Base-by-base conservation (phyloP, 768 basidiomycete species). In the Rhizopogon vesiculosus region DNA sequence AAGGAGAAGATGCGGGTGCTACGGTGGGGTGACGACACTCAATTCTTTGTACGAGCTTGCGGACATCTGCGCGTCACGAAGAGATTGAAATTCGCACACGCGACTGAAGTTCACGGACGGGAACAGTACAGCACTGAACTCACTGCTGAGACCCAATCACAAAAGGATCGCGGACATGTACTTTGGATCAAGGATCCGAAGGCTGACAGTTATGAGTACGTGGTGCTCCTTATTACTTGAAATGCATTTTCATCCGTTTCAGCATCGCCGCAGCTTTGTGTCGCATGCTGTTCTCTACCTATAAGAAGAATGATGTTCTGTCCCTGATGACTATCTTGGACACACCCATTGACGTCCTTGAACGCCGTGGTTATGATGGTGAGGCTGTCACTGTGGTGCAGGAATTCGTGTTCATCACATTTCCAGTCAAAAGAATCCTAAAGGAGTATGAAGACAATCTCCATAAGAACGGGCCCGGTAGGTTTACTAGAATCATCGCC, bases 301-400 rank as follows among this genome's bases (percentile, higher is more conserved):
- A 86, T 2, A 86, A 87, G 67, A 80, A 85, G 16, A 90, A 93
- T 62, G 93, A 98, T 65, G 85, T 89, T 0, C 74, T 97, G 13
- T 69, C 96, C 8, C 85, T 97, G 58, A 88, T 91, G 81, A 95
- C 93, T 0, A 91, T 98, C 45, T 76, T 98, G 16, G 89, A 90
- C 0, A 95, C 93, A 0, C 88, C 93, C 54, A 69, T 96, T n/a
- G 78, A 83, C 45, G 83, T 89, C 10, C 72, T 95, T 54, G 84
- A 84, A 60, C 74, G 90, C 31, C 76, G 91, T 56, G 93, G 91
- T 7, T 93, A 90, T 67, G 89, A 91, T 66, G 86, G 89, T 87
- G 63, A 39, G 71, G 55, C 7, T 41, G 39, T 35, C 19, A 8
- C 7, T 42, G 31, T 38, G 4, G 25, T 42, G 22, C 7, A 42